These are phyloP conservation scores for Blastobotrys buckinghamii DNA, from an alignment of 1,139 yeast species.

Conservation along the genomic window DNA sequence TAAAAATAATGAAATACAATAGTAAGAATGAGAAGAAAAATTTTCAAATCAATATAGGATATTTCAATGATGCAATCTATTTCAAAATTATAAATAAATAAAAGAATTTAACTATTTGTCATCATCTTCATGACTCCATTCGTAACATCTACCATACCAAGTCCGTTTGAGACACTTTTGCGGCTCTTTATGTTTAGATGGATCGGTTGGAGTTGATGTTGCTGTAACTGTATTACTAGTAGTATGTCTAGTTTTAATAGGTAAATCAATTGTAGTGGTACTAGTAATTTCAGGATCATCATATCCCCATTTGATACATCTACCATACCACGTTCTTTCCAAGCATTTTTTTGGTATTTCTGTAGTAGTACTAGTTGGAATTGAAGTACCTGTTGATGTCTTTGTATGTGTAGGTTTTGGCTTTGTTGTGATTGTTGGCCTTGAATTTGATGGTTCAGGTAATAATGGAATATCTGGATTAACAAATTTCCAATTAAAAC, in stretches of 20 bases:
- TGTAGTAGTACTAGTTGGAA: conserved; percentile 1
- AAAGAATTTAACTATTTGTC: not conserved
- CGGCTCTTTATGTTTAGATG: conserved; percentile 9
- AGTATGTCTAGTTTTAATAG: conserved; percentile 2
- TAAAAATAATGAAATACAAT: not conserved
- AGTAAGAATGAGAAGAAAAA: too few relatives aligned
- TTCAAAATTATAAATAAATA: too few relatives aligned
- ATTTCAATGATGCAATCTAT: too few relatives aligned
- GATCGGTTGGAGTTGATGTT: conserved; percentile 12
- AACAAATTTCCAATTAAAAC: conserved; percentile 85
- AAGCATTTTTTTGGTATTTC: conserved; percentile 19
- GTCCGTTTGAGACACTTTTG: conserved; percentile 20
- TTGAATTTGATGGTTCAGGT: conserved; percentile 10
- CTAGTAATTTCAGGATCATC: conserved; percentile 1
- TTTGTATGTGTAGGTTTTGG: conserved; percentile 13
- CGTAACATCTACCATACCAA: conserved; percentile 27
- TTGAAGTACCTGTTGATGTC: conserved; percentile 8
- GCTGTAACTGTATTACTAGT: conserved; percentile 12
- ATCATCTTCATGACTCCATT: conserved; percentile 10
- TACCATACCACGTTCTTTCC: conserved; percentile 26
- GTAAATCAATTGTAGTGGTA: conserved; percentile 6
- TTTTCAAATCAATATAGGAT: too few relatives aligned
- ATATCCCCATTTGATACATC: conserved; percentile 18
- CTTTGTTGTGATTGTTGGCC: conserved; percentile 4
- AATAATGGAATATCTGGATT: conserved; percentile 32